A percentile compares a stretch with the other conserved stretches of the same genome.
These are phyloP conservation scores for Amanita thiersii DNA, from an alignment of 768 basidiomycete genomes.

Conservation along the genomic window DNA sequence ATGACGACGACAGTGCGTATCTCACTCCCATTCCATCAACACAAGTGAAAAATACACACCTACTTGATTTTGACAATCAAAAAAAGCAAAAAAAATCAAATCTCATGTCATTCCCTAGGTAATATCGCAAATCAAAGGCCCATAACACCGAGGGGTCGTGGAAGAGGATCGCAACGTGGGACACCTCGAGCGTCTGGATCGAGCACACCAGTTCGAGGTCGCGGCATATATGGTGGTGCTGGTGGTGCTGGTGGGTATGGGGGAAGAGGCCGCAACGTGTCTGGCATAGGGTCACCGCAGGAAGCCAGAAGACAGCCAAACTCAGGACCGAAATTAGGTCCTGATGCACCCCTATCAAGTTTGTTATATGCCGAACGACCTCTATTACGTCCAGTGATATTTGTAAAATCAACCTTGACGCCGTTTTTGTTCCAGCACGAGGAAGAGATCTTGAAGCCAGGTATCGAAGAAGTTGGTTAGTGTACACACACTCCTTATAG, in stretches of 20 bases:
- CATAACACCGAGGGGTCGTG: not conserved
- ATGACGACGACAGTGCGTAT: constrained; percentile 17
- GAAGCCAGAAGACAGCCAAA: constrained; percentile 12
- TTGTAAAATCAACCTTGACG: constrained; percentile 53
- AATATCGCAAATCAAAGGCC: not conserved
- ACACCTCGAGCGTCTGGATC: constrained; percentile 10
- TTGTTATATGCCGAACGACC: constrained; percentile 52
- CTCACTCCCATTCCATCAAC: not conserved
- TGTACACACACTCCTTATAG: constrained; percentile 10
- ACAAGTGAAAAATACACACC: not conserved
- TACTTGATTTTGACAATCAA: too few relatives aligned
- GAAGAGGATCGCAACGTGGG: constrained; percentile 8
- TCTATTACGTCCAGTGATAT: constrained; percentile 55
- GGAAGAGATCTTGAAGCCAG: constrained; percentile 54
- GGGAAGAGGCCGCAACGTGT: constrained; percentile 13
- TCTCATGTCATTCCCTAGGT: constrained; percentile 2
- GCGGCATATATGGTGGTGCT: constrained; percentile 13
- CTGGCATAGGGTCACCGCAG: constrained; percentile 12
- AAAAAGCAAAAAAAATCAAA: not conserved
- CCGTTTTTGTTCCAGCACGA: constrained; percentile 45
- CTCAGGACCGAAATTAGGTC: constrained; percentile 23
- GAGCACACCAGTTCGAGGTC: constrained; percentile 17
- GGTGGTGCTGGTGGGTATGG: constrained; percentile 12
- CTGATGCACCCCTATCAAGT: constrained; percentile 45
- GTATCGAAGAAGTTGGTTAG: constrained; percentile 44